Conservation (phyloP, 192 early-diverging fungal genomes). For the Gonapodya prolifera region DNA sequence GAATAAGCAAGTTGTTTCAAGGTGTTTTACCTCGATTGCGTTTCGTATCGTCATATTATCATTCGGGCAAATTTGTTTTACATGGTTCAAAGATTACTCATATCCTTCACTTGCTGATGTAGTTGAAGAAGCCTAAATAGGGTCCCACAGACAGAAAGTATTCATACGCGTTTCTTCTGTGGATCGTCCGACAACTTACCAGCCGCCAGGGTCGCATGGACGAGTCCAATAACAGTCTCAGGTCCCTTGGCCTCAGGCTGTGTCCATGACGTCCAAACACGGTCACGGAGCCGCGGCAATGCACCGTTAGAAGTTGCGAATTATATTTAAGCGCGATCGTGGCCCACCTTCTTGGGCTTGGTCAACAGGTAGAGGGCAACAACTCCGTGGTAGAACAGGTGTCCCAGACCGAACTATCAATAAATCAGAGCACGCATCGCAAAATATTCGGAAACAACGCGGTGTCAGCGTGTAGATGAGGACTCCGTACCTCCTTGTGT, state of each 20-base stretch:
- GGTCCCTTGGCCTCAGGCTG: background rate
- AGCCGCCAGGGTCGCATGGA: background rate
- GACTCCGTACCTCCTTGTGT: background rate
- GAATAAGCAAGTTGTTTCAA: no score
- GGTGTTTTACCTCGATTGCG: no score
- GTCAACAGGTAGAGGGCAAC: background rate
- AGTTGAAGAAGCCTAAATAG: background rate
- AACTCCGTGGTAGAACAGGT: background rate
- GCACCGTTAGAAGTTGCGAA: background rate
- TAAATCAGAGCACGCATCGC: no score
- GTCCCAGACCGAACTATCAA: background rate
- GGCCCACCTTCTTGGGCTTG: background rate
- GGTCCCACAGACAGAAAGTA: background rate
- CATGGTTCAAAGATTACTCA: background rate
- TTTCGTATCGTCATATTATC: no score
- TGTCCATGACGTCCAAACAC: background rate
- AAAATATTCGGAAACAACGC: no score
- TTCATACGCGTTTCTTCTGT: background rate
- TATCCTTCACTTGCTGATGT: background rate
- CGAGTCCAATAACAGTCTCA: background rate
- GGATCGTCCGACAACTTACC: no score
- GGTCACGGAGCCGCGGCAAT: no score
- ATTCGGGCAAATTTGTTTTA: no score
- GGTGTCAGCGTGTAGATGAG: no score
- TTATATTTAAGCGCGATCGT: background rate